Evolutionary conservation across 2,329 filamentous ascomycete species (phyloP), one percentile per base, ranked within the genome.

Genomic region (Ophiostoma quercus): DNA sequence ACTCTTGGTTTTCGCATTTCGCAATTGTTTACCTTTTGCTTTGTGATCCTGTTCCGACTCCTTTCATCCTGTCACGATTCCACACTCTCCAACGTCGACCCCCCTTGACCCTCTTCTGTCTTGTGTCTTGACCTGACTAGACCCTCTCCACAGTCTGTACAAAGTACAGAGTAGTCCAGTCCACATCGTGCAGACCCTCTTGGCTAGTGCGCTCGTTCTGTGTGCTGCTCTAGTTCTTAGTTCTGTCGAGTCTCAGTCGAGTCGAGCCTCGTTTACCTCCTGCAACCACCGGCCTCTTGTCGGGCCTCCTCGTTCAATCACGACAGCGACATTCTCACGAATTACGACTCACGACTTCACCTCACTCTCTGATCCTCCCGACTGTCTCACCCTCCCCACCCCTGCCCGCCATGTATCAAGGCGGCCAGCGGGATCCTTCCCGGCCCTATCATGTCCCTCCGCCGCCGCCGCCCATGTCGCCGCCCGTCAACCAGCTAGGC

Each of bases 361-460:
- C 25, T n/a, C 12, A 7, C 4, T 16, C 34, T 34, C 11, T 22
- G n/a, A 2, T 2, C 54, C 25, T 14, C 57, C 16, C 22, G 14
- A 16, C 32, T 9, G 60, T 39, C 34, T 39, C 16, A 19, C 16
- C 11, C 29, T 16, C 32, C 37, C 8, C 32, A 34, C 34, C 32
- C 29, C 32, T 39, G 71, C 76, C 76, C 76, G 78, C 72, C 78
- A 88, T 88, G 85, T 88, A 87, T 79, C 82, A 82, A 76, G 81
- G 81, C 73, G 79, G 81, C 66, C 84, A 85, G 77, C 80, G 84
- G 77, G 84, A 87, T 75, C 80, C 81, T 72, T 79, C 82, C 72
- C 82, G 85, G 77, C 77, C 83, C 66, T 87, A 83, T 75, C 83
- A 83, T 75, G 80, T 87, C 72, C 85, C 84, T 72, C 85, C 84